phyloP scores from a whole-genome alignment of 1,284 basidiomycete genomes.

The Ganoderma meredithae region DNA sequence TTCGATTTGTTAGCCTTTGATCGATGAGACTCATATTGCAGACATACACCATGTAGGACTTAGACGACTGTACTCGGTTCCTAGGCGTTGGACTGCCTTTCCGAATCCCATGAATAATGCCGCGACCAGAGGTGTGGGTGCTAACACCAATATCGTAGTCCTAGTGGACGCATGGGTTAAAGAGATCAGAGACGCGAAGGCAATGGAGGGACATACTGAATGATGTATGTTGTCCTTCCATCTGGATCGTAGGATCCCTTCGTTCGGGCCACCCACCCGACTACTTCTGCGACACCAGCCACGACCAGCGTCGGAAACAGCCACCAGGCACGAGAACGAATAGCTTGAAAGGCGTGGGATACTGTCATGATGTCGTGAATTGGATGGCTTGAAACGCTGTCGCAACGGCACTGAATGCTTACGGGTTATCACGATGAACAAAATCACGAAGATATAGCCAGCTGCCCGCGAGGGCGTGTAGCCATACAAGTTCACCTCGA shows the following conservation, averaged over 20 bases:
- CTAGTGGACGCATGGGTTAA: conserved; percentile 35
- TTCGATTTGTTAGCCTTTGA: neutral
- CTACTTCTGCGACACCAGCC: conserved; percentile 46
- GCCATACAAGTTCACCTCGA: conserved; percentile 23
- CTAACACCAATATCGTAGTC: conserved; percentile 53
- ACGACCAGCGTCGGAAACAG: conserved; percentile 46
- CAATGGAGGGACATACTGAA: conserved; percentile 47
- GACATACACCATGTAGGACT: conserved; percentile 31
- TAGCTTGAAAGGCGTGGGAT: conserved; percentile 35
- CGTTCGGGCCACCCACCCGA: conserved; percentile 50
- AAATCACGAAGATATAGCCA: conserved; percentile 33
- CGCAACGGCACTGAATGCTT: neutral
- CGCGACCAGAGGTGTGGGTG: conserved; percentile 61
- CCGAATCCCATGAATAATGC: conserved; percentile 63
- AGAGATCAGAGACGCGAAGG: neutral
- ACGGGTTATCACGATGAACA: conserved; percentile 35
- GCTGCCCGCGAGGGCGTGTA: conserved; percentile 34
- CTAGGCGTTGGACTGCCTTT: conserved; percentile 51
- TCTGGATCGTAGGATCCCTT: conserved; percentile 43
- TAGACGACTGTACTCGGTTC: conserved; percentile 57
- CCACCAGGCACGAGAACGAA: conserved; percentile 48
- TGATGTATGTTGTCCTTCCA: conserved; percentile 45
- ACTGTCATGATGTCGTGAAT: neutral
- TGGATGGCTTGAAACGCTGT: no score
- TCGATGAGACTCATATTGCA: conserved; percentile 31